Evolutionary conservation across 2,329 filamentous ascomycete species (phyloP), one percentile per base, ranked within the genome.

Genomic region (Fusarium sp.): DNA sequence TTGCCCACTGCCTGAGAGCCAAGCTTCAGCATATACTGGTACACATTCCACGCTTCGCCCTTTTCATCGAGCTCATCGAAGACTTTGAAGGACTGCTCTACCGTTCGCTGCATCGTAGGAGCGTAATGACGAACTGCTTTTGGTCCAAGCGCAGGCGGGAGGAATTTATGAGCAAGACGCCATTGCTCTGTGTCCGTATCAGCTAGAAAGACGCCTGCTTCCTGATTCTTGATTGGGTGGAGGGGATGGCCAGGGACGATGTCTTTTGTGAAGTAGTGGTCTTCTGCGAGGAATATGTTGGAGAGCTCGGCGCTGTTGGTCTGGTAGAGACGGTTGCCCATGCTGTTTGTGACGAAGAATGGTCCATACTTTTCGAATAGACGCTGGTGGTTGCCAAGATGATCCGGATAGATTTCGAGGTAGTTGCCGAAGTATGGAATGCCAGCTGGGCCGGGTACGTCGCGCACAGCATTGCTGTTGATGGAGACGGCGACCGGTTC

Each of bases 51-150:
- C 3, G 84, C 81, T 63, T 85, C 82, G 3, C 79, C 83, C 4
- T 82, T 77, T 25, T 84, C 77, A 62, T 89, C 87, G 0, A 91
- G 80, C 60, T 84, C 81, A 67, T 86, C 85, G n/a, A 87, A 86
- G 6, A 86, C 83, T 14, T 79, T 81, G 72, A 86, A 90, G 0
- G 86, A 78, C 11, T 84, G 80, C 66, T 89, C 84, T 4, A 88
- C 83, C 0, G 85, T 86, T 46, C 82, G 76, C 63, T 90, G 87
- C 87, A 91, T 91, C 0, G 83, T 84, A 0, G 89, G 88, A 0
- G 87, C 84, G 62, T 91, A 91, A 72, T 91, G 89, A 0, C 86
- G 82, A 3, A 91, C 88, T 0, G 89, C 89, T 71, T 88, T 90
- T 38, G 89, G 88, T 0, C 85, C 85, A 8, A 91, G 79, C 0